Conservation (phyloP, 192 early-diverging fungal species). For the Gorgonomyces haynaldii region DNA sequence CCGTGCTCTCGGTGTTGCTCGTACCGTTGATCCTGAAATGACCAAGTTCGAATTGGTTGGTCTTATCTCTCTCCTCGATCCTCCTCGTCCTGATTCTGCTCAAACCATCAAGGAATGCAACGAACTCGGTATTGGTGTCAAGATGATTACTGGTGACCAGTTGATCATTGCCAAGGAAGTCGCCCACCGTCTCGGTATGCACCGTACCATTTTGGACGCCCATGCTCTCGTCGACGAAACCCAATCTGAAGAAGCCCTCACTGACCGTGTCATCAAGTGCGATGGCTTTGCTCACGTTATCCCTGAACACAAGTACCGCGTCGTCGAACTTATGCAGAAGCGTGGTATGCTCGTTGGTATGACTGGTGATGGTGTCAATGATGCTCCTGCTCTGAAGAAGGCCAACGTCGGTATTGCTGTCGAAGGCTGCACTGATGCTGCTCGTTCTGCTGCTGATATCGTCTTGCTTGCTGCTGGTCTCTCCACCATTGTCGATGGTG, state of each 20-base stretch:
- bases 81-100: slow-evolving; percentile 78
- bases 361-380: slow-evolving; percentile 98
- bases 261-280: slow-evolving; percentile 69
- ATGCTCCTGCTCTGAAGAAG: slow-evolving; percentile 96
- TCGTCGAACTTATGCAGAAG: slow-evolving; percentile 91
- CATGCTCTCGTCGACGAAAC: slow-evolving; percentile 60
- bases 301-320: slow-evolving; percentile 95
- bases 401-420: slow-evolving; percentile 98
- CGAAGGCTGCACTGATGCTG: slow-evolving; percentile 92
- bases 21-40: slow-evolving; percentile 51
- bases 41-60: slow-evolving; percentile 72
- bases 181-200: slow-evolving; percentile 81
- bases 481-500: slow-evolving; percentile 86
- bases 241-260: slow-evolving; percentile 68
- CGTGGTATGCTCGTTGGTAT: slow-evolving; percentile 79
- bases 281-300: slow-evolving; percentile 97
- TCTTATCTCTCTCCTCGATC: slow-evolving; percentile 84
- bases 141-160: slow-evolving; percentile 95
- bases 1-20: slow-evolving; percentile 88
- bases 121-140: slow-evolving; percentile 72
- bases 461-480: slow-evolving; percentile 83
- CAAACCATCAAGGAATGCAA: slow-evolving; percentile 76
- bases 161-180: slow-evolving; percentile 83
- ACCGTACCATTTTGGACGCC: slow-evolving; percentile 82
- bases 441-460: slow-evolving; percentile 92